A percentile compares a stretch with the other conserved stretches of the same genome.
Evolutionary conservation across 1,284 basidiomycete genomes (phyloP).

Genomic region (Calocybe gambosa): DNA sequence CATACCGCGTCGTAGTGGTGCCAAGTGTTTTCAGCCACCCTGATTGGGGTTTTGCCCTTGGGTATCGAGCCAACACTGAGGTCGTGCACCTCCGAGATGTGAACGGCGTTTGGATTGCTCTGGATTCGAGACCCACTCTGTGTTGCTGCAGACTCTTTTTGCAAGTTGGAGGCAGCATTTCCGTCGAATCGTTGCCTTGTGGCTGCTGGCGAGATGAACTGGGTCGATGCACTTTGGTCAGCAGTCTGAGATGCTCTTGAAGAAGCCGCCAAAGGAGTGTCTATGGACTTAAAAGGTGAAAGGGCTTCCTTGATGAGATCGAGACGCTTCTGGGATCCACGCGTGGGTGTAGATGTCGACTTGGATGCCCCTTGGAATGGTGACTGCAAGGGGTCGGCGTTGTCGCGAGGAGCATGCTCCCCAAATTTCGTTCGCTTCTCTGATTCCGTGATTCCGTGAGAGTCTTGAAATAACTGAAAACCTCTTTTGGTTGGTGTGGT

Average conservation of each 20-base stretch:
- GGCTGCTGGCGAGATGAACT: background rate
- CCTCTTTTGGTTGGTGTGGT: conserved; percentile 10
- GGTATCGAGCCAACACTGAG: background rate
- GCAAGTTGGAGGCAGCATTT: background rate
- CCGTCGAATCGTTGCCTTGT: background rate
- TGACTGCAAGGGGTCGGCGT: background rate
- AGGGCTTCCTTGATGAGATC: conserved; percentile 5
- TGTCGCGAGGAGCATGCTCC: conserved; percentile 4
- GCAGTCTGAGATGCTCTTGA: background rate
- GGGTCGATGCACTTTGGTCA: background rate
- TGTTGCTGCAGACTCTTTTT: background rate
- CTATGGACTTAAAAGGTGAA: background rate
- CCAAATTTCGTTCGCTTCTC: conserved; percentile 11
- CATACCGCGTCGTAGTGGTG: conserved; percentile 11
- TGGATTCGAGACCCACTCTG: background rate
- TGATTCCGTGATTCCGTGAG: conserved; percentile 5
- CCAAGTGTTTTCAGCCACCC: background rate
- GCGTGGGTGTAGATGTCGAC: conserved; percentile 2
- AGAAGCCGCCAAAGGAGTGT: background rate
- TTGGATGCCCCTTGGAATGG: background rate
- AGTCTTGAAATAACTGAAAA: background rate
- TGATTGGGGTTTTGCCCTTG: background rate
- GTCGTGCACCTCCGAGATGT: background rate
- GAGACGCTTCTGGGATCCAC: conserved; percentile 8
- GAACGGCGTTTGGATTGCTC: background rate